phyloP scores from a whole-genome alignment of 441 rosid genomes.

The Rhodomyrtus psidioides region DNA sequence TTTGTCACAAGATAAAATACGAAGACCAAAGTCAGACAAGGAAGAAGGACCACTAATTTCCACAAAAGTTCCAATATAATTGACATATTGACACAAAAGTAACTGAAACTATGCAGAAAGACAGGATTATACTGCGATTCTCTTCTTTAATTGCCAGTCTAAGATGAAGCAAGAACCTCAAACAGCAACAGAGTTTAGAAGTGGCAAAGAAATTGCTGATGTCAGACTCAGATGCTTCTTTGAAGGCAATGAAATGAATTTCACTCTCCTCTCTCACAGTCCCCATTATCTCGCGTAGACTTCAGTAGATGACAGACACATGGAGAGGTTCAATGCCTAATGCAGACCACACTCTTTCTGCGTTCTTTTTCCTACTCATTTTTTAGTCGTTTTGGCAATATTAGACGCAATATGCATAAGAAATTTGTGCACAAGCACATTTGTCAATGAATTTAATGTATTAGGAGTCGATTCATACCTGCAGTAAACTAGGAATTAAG shows the following conservation, averaged over 20 bases:
- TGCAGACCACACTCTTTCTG: not conserved
- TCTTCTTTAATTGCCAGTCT: not conserved
- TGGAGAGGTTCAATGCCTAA: not conserved
- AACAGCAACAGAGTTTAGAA: not conserved
- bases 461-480: conserved; percentile 30
- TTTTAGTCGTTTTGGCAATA: not conserved
- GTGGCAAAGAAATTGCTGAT: not conserved
- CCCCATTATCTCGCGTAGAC: not conserved
- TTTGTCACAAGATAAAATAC: not conserved
- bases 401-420: not conserved
- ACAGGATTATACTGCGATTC: not conserved
- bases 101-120: not conserved
- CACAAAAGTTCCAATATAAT: not conserved
- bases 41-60: not conserved
- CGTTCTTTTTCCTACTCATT: not conserved
- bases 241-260: not conserved
- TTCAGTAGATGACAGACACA: not conserved
- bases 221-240: not conserved
- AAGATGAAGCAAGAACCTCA: not conserved
- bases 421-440: not conserved
- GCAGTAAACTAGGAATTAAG: conserved; percentile 76
- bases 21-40: not conserved
- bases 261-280: not conserved
- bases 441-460: not conserved
- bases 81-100: not conserved